Conservation (phyloP, 768 basidiomycete species). For the Pisolithus orientalis region DNA sequence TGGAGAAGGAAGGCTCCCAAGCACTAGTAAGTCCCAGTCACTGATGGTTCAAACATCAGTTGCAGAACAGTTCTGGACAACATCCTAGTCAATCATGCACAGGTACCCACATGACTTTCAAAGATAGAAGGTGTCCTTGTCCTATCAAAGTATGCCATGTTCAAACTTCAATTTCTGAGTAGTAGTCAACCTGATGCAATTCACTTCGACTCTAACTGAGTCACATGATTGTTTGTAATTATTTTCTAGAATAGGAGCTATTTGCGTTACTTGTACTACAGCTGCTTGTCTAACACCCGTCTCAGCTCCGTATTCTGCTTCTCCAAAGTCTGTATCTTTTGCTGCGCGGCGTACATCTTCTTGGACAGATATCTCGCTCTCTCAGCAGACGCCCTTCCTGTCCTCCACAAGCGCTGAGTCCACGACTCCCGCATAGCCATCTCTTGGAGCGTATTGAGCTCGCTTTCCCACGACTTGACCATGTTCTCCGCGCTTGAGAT, state of each 20-base stretch:
- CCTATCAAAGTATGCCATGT: slow-evolving; percentile 39
- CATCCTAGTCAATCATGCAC: slow-evolving; percentile 41
- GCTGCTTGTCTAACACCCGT: slow-evolving; percentile 42
- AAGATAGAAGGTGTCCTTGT: slow-evolving; percentile 59
- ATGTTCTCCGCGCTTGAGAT: slow-evolving; percentile 54
- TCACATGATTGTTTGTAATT: too few species aligned
- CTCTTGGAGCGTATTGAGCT: slow-evolving; percentile 61
- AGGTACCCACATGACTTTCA: slow-evolving; percentile 86
- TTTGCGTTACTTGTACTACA: slow-evolving; percentile 10
- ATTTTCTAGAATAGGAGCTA: too few species aligned
- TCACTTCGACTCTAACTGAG: not conserved
- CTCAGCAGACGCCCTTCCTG: slow-evolving; percentile 43
- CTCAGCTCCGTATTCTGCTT: slow-evolving; percentile 64
- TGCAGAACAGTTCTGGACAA: not conserved
- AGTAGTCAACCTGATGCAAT: not conserved
- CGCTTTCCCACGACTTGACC: slow-evolving; percentile 68
- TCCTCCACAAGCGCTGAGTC: slow-evolving; percentile 36
- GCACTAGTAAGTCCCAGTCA: slow-evolving; percentile 67
- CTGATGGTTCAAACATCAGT: slow-evolving; percentile 32
- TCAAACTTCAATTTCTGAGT: not conserved
- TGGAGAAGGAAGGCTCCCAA: slow-evolving; percentile 87
- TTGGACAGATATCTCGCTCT: slow-evolving; percentile 63
- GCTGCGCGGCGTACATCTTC: slow-evolving; percentile 68
- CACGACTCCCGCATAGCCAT: slow-evolving; percentile 48
- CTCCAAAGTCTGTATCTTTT: slow-evolving; percentile 66